Base-by-base conservation (phyloP, 345 rosid species). In the Eutrema yunnanense region DNA sequence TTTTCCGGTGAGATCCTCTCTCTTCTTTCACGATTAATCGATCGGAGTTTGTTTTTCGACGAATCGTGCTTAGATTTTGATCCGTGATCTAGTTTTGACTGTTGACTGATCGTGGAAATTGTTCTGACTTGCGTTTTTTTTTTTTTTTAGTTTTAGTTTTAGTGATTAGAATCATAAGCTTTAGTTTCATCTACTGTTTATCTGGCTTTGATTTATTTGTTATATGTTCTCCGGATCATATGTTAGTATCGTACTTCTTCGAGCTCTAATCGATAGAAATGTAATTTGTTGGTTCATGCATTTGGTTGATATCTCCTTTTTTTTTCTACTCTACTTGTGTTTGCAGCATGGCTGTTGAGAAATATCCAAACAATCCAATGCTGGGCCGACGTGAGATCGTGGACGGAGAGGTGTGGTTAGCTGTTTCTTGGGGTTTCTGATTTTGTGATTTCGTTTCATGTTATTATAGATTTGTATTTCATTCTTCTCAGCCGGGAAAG, bases 371-470 rank as follows among this genome's bases (percentile, higher is more conserved):
- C 44, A 86, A 84, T 72, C 84, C 7, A 5, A 92, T 92, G 97
- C 88, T 92, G 37, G 97, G 97, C 67, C 79, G 13, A 54, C 86
- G 97, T 8, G 88, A 86, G 84, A 81, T 86, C 40, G 85, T 78
- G 22, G 47, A 87, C 37, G 96, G 96, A 10, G 85, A 85, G 93
- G 97, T 92, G 61, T 63, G 37, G 5, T n/a, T 4, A 5, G 40
- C 34, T 5, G 2, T 9, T 26, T 2, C 26, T 37, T 14, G 7
- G 1, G 46, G 3, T 41, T 27, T 9, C 12, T 19, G 13, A 2
- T 51, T 37, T 19, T 67, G 10, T 7, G 29, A 36, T 57, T 68
- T 44, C 8, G 2, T 34, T 27, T 48, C 9, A 52, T 67, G 58
- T 36, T 43, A 3, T 12, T 14, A 6, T 4, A 2, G 46, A 30